Percentiles rank a stretch among this genome's conserved stretches.
These are phyloP conservation scores for Cadophora malorum DNA, from an alignment of 2,329 filamentous ascomycete genomes.

Conservation along the genomic window DNA sequence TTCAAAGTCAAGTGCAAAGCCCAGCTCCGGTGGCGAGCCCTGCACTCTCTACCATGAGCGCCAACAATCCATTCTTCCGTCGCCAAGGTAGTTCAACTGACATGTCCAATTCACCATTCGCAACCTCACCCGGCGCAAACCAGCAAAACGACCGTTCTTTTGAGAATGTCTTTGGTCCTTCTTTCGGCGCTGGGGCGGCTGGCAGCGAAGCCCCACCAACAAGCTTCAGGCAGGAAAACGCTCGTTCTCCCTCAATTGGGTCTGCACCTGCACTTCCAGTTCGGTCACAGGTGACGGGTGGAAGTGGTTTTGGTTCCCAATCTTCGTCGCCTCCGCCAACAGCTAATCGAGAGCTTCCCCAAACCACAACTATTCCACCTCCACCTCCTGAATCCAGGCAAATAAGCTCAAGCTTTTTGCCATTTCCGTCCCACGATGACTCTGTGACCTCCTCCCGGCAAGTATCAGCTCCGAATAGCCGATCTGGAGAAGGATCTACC, in stretches of 20 bases:
- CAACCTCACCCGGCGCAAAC: conserved; percentile 46
- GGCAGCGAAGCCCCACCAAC: conserved; percentile 55
- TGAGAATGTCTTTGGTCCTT: conserved; percentile 84
- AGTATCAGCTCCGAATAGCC: conserved; percentile 74
- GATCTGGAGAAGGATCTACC: conserved; percentile 59
- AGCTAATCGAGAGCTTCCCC: conserved; percentile 65
- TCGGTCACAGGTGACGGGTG: conserved; percentile 36
- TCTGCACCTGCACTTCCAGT: conserved; percentile 39
- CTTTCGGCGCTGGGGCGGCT: conserved; percentile 56
- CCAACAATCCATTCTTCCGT: conserved; percentile 95
- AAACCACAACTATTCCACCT: conserved; percentile 60
- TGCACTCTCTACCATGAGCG: conserved; percentile 70
- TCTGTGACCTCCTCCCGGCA: conserved; percentile 80
- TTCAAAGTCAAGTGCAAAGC: conserved; percentile 45
- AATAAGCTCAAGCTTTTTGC: conserved; percentile 77
- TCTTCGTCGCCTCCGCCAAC: conserved; percentile 65
- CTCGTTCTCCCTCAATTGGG: conserved; percentile 37
- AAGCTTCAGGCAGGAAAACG: conserved; percentile 61
- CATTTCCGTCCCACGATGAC: conserved; percentile 68
- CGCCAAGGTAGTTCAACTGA: conserved; percentile 63
- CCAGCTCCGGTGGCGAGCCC: conserved; percentile 70
- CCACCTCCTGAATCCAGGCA: conserved; percentile 77
- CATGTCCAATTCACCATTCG: conserved; percentile 56
- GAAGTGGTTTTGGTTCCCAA: conserved; percentile 38
- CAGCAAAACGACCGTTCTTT: conserved; percentile 71